Base-by-base conservation (phyloP, 306 rosid genomes). In the Cicer chorassanicum region DNA sequence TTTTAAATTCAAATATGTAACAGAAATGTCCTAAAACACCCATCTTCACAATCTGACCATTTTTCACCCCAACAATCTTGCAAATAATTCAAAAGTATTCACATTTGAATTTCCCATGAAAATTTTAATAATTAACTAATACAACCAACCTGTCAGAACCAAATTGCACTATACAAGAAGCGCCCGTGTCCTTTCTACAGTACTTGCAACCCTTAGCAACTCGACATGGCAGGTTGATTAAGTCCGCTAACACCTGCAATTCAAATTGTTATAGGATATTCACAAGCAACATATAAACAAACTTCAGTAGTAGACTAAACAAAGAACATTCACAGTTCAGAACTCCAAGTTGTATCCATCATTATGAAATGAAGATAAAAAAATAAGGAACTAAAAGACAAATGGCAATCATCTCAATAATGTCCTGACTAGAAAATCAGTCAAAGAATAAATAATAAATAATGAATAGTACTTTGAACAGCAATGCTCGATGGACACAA, bases 121-220 rank as follows among this genome's bases (percentile, higher is more conserved):
- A 55, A 15, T 49, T 49, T 74, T 57, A 76, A 75, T 65, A 19
- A 66, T 8, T 79, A 76, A 64, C 18, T 21, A 62, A 49, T 21
- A 54, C 54, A 68, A 62, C 87, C 62, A 24, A 86, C 98, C 93
- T 93, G 74, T 86, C 93, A 82, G 86, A 74, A 71, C 83, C 85
- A 82, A 86, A 89, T 59, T 89, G 92, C 72, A 93, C 98, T 73
- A 91, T 83, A 80, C 98, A 93, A 43, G 98, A 88, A 75, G 98
- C 90, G 55, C 94, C 90, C 48, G 81, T 80, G 75, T 88, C 92
- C 75, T 80, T 78, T 42, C 80, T 78, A 82, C 98, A 93, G 82
- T 88, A 88, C 85, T 91, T 91, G 86, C 98, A 93, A 34, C 98
- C 97, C 84, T 84, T 91, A 43, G 96, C 97, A 78, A 93, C 86